Evolutionary conservation across 192 early-diverging fungal genomes (phyloP).

Genomic region (Mortierella claussenii): DNA sequence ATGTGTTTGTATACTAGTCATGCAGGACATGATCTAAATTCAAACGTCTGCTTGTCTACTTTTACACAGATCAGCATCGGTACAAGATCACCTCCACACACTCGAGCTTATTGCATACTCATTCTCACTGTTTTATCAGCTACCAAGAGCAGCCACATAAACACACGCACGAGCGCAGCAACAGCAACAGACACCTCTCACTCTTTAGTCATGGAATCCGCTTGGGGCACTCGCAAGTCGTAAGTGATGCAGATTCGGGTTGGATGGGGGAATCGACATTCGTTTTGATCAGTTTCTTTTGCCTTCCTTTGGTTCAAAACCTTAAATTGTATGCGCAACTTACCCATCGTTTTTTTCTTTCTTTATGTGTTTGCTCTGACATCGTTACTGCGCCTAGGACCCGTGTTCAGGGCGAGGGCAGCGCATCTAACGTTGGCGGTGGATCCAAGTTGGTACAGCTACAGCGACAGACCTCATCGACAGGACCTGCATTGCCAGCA

Average conservation of each 20-base stretch:
- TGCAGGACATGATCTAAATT: no score
- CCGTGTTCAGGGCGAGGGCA: conserved; percentile 24
- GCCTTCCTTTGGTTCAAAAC: not conserved
- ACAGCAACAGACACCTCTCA: no score
- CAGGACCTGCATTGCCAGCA: not conserved
- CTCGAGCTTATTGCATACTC: no score
- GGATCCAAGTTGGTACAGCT: conserved; percentile 45
- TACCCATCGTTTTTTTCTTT: not conserved
- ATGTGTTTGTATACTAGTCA: no score
- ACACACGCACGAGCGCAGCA: no score
- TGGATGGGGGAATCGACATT: no score
- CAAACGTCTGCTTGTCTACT: no score
- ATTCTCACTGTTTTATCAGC: no score
- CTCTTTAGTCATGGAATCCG: conserved; percentile 39
- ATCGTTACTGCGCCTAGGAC: not conserved
- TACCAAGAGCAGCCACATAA: no score
- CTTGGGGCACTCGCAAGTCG: conserved; percentile 50
- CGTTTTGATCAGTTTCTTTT: not conserved
- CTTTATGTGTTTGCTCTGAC: not conserved
- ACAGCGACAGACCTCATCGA: conserved; percentile 34
- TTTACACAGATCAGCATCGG: no score
- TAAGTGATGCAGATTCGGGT: no score
- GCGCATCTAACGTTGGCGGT: conserved; percentile 7
- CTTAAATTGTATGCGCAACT: conserved; percentile 1
- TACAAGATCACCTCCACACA: no score